Evolutionary conservation across 1,139 yeast genomes (phyloP).

Genomic region (Taphrina pruni): DNA sequence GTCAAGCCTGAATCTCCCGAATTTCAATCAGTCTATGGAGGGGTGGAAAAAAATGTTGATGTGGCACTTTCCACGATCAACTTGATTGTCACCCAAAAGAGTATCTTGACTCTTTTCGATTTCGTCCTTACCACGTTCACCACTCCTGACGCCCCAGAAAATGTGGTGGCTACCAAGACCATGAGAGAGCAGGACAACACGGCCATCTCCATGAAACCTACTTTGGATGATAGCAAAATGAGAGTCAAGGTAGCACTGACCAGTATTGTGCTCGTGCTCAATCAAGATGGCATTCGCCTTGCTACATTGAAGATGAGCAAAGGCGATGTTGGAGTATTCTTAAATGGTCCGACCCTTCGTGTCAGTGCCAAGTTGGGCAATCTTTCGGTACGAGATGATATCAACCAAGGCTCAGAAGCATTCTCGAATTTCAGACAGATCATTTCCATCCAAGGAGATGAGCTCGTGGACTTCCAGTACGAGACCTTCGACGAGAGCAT

Average conservation of each 20-base stretch:
- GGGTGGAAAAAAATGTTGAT: conserved; percentile 81
- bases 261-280: conserved; percentile 74
- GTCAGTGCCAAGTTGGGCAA: conserved; percentile 80
- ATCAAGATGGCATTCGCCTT: conserved; percentile 81
- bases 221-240: conserved; percentile 55
- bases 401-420: conserved; percentile 61
- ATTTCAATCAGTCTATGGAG: conserved; percentile 56
- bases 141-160: conserved; percentile 48
- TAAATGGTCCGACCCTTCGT: conserved; percentile 80
- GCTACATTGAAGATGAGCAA: conserved; percentile 80
- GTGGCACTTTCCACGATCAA: conserved; percentile 80
- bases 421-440: conserved; percentile 68
- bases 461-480: conserved; percentile 80
- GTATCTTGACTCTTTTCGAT: conserved; percentile 77
- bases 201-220: conserved; percentile 55
- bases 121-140: conserved; percentile 87
- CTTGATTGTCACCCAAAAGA: conserved; percentile 75
- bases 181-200: conserved; percentile 68
- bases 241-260: conserved; percentile 72
- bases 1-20: conserved; percentile 64
- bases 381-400: conserved; percentile 76
- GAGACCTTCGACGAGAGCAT: conserved; percentile 68
- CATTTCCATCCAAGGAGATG: conserved; percentile 79
- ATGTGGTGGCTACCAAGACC: conserved; percentile 54
- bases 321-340: conserved; percentile 68